Percentiles rank a stretch among this genome's conserved stretches.
Conservation (phyloP, 805 yeast genomes). For the Ogataea nakhonphanomensis region DNA sequence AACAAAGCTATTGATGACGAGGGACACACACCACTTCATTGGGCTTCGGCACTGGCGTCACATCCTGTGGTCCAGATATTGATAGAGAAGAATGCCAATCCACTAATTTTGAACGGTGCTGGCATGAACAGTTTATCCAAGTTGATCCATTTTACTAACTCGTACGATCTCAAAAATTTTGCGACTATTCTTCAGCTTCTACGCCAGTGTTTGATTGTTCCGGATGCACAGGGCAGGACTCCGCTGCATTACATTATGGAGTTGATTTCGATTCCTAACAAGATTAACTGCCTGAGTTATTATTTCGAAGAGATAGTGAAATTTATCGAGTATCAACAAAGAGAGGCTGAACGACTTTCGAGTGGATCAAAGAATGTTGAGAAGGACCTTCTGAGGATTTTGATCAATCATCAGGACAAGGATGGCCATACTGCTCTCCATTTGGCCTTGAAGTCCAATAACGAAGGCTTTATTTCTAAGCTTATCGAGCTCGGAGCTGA, state of each 20-base stretch:
- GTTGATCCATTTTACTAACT: slow-evolving; percentile 66
- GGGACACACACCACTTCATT: slow-evolving; percentile 77
- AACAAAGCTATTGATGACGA: slow-evolving; percentile 72
- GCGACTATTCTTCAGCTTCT: slow-evolving; percentile 55
- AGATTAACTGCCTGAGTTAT: slow-evolving; percentile 49
- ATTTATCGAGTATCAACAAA: slow-evolving; percentile 30
- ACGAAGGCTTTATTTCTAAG: slow-evolving; percentile 41
- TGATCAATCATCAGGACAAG: slow-evolving; percentile 72
- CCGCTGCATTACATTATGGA: slow-evolving; percentile 69
- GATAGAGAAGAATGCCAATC: slow-evolving; percentile 58
- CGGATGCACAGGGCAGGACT: slow-evolving; percentile 68
- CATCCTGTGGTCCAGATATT: slow-evolving; percentile 55
- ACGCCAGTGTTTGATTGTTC: slow-evolving; percentile 63
- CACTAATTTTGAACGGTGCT: slow-evolving; percentile 45
- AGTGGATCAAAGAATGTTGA: slow-evolving; percentile 22
- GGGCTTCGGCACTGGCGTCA: slow-evolving; percentile 83
- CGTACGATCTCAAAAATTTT: slow-evolving; percentile 61
- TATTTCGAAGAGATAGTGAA: slow-evolving; percentile 41
- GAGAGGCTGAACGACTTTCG: slow-evolving; percentile 28
- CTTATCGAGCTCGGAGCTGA: slow-evolving; percentile 48
- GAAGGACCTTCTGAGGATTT: slow-evolving; percentile 47
- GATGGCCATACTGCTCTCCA: slow-evolving; percentile 86
- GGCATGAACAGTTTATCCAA: slow-evolving; percentile 74
- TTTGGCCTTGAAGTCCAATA: slow-evolving; percentile 60
- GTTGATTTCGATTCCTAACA: slow-evolving; percentile 41